Conservation (phyloP, 225 moss, liverwort and hornwort species). For the Sphagnum tenellum region DNA sequence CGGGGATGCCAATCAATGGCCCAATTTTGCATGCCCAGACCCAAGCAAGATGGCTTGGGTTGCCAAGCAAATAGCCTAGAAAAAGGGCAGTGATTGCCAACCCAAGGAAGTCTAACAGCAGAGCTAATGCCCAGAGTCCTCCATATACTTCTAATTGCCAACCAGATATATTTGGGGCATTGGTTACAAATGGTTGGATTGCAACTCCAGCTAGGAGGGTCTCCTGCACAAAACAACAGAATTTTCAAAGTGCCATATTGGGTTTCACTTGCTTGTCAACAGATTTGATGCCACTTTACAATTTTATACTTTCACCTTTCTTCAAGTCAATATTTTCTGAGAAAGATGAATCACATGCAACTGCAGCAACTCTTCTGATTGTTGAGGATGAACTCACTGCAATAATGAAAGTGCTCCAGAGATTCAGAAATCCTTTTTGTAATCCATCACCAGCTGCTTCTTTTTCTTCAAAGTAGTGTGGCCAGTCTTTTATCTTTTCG, state of each 20-base stretch:
- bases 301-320: neutral
- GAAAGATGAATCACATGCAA: neutral
- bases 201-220: neutral
- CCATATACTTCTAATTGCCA: neutral
- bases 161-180: neutral
- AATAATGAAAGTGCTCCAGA: neutral
- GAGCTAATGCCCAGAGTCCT: neutral
- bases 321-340: neutral
- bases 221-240: neutral
- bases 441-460: neutral
- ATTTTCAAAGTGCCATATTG: neutral
- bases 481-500: neutral
- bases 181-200: neutral
- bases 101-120: neutral
- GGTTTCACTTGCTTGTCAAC: neutral
- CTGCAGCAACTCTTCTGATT: neutral
- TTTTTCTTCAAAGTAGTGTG: neutral
- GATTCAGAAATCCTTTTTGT: neutral
- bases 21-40: constrained; percentile 1
- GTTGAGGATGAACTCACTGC: neutral
- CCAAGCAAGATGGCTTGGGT: neutral
- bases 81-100: neutral
- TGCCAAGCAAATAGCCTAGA: neutral
- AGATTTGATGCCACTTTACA: neutral
- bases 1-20: neutral